Percentiles rank a stretch among this genome's conserved stretches.
phyloP scores from a whole-genome alignment of 805 yeast genomes.

The Lipomyces yamadae region DNA sequence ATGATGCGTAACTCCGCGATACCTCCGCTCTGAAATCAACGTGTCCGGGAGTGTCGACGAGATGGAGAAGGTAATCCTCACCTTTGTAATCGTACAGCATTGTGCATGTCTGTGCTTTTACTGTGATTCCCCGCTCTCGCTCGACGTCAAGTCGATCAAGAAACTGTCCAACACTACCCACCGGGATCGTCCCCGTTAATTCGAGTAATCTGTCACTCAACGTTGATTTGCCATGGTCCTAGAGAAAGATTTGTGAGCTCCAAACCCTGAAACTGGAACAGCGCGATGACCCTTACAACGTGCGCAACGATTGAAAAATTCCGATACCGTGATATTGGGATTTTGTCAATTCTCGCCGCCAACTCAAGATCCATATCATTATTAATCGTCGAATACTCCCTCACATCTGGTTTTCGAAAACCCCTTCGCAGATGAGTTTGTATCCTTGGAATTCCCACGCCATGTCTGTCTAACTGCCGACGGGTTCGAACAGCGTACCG shows the following conservation, averaged over 20 bases:
- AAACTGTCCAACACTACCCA: slow-evolving; percentile 75
- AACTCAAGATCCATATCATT: slow-evolving; percentile 39
- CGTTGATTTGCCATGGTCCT: slow-evolving; percentile 72
- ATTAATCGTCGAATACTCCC: slow-evolving; percentile 1
- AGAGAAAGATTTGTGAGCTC: background rate
- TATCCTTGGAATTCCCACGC: background rate
- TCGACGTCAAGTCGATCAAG: slow-evolving; percentile 92
- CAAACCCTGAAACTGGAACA: slow-evolving; percentile 1
- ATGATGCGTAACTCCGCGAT: slow-evolving; percentile 90
- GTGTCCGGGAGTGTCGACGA: slow-evolving; percentile 98
- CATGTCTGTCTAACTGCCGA: background rate
- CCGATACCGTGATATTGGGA: slow-evolving; percentile 82
- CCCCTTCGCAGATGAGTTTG: background rate
- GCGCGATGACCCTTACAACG: slow-evolving; percentile 48
- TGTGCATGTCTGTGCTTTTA: slow-evolving; percentile 94
- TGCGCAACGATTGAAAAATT: slow-evolving; percentile 96
- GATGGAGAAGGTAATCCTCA: slow-evolving; percentile 79
- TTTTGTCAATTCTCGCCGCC: slow-evolving; percentile 67
- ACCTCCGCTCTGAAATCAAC: slow-evolving; percentile 96
- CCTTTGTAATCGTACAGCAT: slow-evolving; percentile 78
- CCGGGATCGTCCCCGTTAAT: slow-evolving; percentile 82
- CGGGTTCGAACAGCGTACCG: background rate
- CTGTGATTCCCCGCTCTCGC: slow-evolving; percentile 94
- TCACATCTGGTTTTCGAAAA: background rate
- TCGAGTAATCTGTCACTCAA: slow-evolving; percentile 86